A percentile compares a stretch with the other conserved stretches of the same genome.
Evolutionary conservation across 352 stramenopile genomes (phyloP).

Genomic region (Pythium brassicae): DNA sequence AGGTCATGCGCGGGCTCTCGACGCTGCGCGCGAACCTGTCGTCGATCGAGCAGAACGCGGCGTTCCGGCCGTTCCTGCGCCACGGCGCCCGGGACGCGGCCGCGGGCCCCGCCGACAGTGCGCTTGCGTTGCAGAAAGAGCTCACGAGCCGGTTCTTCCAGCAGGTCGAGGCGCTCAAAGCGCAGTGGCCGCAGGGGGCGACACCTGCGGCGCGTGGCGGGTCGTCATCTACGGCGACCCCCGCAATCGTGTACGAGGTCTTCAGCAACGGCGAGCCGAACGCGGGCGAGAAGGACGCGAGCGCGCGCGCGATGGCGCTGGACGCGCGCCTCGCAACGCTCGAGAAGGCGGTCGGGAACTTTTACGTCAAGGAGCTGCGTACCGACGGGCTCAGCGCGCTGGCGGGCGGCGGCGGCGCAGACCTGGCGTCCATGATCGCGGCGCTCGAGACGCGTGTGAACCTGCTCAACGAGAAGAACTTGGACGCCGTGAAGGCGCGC

Average conservation of each 20-base stretch:
- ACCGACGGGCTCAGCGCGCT: constrained; percentile 33
- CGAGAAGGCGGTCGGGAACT: constrained; percentile 52
- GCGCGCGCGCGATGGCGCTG: constrained; percentile 49
- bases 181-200: constrained; percentile 27
- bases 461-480: constrained; percentile 70
- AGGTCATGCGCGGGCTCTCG: constrained; percentile 58
- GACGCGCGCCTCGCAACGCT: constrained; percentile 58
- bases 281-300: constrained; percentile 59
- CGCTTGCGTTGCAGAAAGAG: constrained; percentile 56
- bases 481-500: constrained; percentile 75
- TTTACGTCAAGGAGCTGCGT: constrained; percentile 43
- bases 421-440: constrained; percentile 44
- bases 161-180: constrained; percentile 56
- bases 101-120: constrained; percentile 25
- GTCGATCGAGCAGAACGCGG: constrained; percentile 47
- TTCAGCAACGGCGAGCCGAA: constrained; percentile 76
- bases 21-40: constrained; percentile 61
- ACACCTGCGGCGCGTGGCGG: too few relatives aligned
- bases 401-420: constrained; percentile 9
- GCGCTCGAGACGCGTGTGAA: constrained; percentile 65
- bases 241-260: constrained; percentile 73
- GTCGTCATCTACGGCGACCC: constrained; percentile 2
- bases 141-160: constrained; percentile 69
- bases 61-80: constrained; percentile 57
- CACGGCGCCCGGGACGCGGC: constrained; percentile 8